Evolutionary conservation across 192 early-diverging fungal genomes (phyloP).

Genomic region (Coemansia sp.): DNA sequence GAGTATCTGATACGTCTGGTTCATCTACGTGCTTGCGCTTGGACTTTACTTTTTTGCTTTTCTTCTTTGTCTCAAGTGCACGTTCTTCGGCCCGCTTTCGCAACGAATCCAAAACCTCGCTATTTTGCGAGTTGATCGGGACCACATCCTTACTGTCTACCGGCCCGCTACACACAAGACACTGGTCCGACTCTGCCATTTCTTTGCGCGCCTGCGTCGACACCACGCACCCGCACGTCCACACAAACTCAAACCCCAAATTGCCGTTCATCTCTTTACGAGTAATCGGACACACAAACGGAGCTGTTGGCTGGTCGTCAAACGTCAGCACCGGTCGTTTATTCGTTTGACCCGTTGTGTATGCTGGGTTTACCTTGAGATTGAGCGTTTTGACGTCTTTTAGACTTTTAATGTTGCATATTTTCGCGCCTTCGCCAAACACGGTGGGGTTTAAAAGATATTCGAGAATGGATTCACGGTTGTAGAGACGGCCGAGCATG

Average conservation of each 20-base stretch:
- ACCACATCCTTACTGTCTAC: conserved; percentile 18
- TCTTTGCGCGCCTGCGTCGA: conserved; percentile 42
- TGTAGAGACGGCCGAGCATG: conserved; percentile 69
- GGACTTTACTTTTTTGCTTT: not conserved
- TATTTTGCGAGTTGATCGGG: conserved; percentile 30
- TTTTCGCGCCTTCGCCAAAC: conserved; percentile 63
- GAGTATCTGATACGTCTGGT: not conserved
- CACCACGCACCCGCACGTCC: conserved; percentile 53
- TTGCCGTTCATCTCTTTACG: conserved; percentile 54
- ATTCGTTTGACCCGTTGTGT: not conserved
- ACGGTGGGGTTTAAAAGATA: conserved; percentile 56
- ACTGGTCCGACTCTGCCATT: conserved; percentile 7
- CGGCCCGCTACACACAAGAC: conserved; percentile 28
- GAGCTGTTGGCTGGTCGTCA: conserved; percentile 22
- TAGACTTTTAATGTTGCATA: conserved; percentile 25
- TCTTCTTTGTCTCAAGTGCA: conserved; percentile 15
- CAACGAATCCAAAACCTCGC: conserved; percentile 19
- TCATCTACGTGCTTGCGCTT: conserved; percentile 9
- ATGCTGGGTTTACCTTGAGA: conserved; percentile 13
- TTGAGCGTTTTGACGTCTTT: conserved; percentile 35
- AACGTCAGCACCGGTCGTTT: conserved; percentile 1
- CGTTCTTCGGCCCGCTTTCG: conserved; percentile 15
- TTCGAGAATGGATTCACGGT: conserved; percentile 67
- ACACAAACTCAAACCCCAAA: conserved; percentile 38
- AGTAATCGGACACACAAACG: conserved; percentile 52